These are phyloP conservation scores for Trametes elegans DNA, from an alignment of 768 basidiomycete species.

Conservation along the genomic window DNA sequence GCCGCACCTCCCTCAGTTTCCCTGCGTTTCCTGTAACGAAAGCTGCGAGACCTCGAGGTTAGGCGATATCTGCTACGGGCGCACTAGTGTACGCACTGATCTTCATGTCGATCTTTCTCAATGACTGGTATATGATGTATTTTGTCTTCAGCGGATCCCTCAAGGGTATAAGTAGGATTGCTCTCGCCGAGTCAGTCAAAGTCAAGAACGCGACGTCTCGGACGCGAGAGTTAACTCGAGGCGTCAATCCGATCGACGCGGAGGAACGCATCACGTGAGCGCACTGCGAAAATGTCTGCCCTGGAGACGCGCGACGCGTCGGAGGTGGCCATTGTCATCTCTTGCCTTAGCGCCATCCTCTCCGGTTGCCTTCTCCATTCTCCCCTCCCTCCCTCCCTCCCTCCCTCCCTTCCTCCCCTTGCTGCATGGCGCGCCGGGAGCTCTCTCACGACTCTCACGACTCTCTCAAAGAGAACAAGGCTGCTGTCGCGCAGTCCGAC, in stretches of 20 bases:
- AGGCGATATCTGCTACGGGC: no score
- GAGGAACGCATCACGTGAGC: background rate
- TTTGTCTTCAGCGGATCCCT: background rate
- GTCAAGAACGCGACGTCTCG: background rate
- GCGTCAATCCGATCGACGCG: no score
- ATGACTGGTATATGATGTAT: no score
- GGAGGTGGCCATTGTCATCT: background rate
- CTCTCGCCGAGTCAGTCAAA: background rate
- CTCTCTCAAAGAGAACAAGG: conserved; percentile 34
- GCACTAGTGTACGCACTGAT: conserved; percentile 1
- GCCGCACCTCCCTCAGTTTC: conserved; percentile 86
- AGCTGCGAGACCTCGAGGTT: no score
- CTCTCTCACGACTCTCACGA: conserved; percentile 23
- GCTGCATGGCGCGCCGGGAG: conserved; percentile 23
- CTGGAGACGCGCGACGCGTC: conserved; percentile 23
- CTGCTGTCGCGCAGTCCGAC: background rate
- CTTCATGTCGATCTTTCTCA: background rate
- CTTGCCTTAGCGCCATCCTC: background rate
- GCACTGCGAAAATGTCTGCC: conserved; percentile 17
- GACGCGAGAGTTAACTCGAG: no score
- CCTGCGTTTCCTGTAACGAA: conserved; percentile 96
- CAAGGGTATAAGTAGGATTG: background rate
- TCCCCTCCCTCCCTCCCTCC: background rate
- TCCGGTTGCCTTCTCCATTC: background rate
- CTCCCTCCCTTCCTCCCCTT: background rate